Percentiles rank a stretch among this genome's conserved stretches.
Evolutionary conservation across 2,329 filamentous ascomycete genomes (phyloP).

Genomic region (Sclerotinia sclerotiorum): DNA sequence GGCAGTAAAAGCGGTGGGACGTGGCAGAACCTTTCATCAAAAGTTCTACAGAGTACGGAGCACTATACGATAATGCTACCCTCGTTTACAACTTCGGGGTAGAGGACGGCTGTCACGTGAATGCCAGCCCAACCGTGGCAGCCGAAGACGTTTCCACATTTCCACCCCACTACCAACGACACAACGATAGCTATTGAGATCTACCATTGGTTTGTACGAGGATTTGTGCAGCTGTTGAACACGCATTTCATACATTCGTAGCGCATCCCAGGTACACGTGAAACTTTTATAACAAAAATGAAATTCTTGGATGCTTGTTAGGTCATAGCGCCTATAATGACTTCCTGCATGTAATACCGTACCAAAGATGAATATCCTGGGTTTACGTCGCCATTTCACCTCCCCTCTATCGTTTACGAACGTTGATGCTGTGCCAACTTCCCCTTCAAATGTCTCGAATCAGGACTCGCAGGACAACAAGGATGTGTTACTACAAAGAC

Average conservation of each 20-base stretch:
- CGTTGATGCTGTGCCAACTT: constrained; percentile 8
- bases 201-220: constrained; percentile 17
- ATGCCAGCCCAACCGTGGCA: too few species aligned
- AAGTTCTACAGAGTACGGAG: not conserved
- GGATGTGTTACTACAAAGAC: constrained; percentile 40
- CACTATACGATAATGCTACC: too few species aligned
- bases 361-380: constrained; percentile 20
- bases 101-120: too few species aligned
- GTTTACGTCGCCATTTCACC: constrained; percentile 35
- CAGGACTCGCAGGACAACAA: constrained; percentile 38
- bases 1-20: constrained; percentile 1
- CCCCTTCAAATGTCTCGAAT: constrained; percentile 9
- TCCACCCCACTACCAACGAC: constrained; percentile 10
- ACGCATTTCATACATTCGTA: not conserved
- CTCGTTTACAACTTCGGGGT: too few species aligned
- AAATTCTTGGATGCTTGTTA: constrained; percentile 13
- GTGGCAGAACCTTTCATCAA: not conserved
- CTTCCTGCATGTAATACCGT: constrained; percentile 17
- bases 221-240: constrained; percentile 10
- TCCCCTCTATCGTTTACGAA: constrained; percentile 26
- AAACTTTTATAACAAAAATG: constrained; percentile 16
- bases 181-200: constrained; percentile 11
- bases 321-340: constrained; percentile 16
- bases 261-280: constrained; percentile 6
- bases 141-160: not conserved